Base-by-base conservation (phyloP, 805 yeast genomes). In the Geotrichum ghanense region DNA sequence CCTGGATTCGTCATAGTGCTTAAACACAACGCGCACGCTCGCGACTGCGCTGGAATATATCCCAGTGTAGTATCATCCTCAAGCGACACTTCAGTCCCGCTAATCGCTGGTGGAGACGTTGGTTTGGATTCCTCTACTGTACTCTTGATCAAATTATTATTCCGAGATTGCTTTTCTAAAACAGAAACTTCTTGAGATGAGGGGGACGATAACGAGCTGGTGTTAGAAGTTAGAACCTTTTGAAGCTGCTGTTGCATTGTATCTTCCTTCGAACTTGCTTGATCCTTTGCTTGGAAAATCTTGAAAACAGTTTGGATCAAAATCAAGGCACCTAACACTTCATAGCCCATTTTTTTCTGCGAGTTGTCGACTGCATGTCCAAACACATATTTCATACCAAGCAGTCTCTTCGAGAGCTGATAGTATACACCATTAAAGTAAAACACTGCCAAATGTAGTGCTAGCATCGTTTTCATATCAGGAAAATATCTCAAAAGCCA, bases 351-450 rank as follows among this genome's bases (percentile, higher is more conserved):
- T 10, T 51, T 45, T 12, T 47, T 41, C 37, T 57, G 55, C 24
- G 53, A 42, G n/a, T 62, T 62, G 41, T 58, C 56, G 6, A 57
- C 53, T 14, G 56, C 48, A 48, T 63, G 66, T 14, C 65, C 65
- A 49, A 63, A 56, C 37, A 77, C 89, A 60, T 90, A 90, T 34
- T 95, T 67, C 60, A 90, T 59, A 0, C 95, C 95, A 61, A 81
- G 78, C 0, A 87, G 16, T 34, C 97, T 68, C 55, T 87, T 88
- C 1, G 84, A 75, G 3, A 88, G 53, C 44, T 83, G 79, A 64
- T 89, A 89, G 61, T 82, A 92, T 23, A 79, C 73, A 2, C 97
- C 97, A 41, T 71, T 72, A 57, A 89, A 76, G 63, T 90, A 90
- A 60, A 90, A 90, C 0, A 84, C 31, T 0, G 95, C 90, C 45